Percentiles rank a stretch among this genome's conserved stretches.
Conservation (phyloP, 768 basidiomycete species). For the Porphyrellus cyaneotinctus region DNA sequence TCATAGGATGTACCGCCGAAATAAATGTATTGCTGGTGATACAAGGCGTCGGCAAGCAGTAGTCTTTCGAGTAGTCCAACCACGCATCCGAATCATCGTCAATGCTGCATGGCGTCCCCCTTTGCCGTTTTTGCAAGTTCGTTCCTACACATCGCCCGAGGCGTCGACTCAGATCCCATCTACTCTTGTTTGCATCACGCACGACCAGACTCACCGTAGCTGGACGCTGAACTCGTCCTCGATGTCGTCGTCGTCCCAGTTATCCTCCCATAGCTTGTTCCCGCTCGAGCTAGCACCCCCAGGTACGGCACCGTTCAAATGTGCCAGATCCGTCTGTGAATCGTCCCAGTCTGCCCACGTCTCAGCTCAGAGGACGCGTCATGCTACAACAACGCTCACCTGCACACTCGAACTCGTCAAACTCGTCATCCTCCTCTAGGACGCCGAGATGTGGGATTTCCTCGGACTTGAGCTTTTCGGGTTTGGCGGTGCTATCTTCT, state of each 20-base stretch:
- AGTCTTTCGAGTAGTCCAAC: too few relatives aligned
- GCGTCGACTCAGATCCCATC: background rate
- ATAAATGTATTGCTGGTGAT: conserved; percentile 2
- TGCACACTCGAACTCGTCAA: conserved; percentile 87
- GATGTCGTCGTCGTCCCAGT: conserved; percentile 99
- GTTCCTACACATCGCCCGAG: conserved; percentile 37
- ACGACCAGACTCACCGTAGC: conserved; percentile 58
- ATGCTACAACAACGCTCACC: conserved; percentile 41
- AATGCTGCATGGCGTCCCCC: conserved; percentile 55
- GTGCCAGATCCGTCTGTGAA: conserved; percentile 76
- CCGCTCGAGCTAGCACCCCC: conserved; percentile 76
- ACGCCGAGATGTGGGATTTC: conserved; percentile 70
- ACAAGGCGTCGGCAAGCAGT: background rate
- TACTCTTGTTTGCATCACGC: too few relatives aligned
- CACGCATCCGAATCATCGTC: background rate
- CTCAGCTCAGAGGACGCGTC: background rate
- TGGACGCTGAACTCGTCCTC: conserved; percentile 97
- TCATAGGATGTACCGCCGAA: background rate
- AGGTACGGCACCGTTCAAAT: conserved; percentile 68
- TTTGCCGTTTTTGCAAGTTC: conserved; percentile 60
- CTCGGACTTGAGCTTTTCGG: conserved; percentile 41
- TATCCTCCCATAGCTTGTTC: conserved; percentile 97
- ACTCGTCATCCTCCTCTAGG: conserved; percentile 97
- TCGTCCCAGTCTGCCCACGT: conserved; percentile 76
- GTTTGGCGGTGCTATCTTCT: conserved; percentile 26